A percentile compares a stretch with the other conserved stretches of the same genome.
Evolutionary conservation across 164 flowering plant genomes (phyloP).

Genomic region (Stephania cephalantha): DNA sequence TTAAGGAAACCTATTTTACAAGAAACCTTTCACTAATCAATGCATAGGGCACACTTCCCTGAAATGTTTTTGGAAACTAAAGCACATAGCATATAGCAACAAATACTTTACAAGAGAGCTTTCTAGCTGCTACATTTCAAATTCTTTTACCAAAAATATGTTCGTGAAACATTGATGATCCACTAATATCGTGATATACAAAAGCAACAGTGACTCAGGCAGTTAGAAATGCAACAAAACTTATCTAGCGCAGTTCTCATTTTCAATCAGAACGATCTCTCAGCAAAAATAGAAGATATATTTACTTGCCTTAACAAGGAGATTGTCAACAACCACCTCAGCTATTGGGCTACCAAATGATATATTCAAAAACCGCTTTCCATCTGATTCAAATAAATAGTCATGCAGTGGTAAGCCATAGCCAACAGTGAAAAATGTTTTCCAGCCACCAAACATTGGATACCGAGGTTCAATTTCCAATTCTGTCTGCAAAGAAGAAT

Average conservation of each 20-base stretch:
- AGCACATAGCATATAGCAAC: no score
- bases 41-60: neutral
- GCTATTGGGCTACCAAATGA: slow-evolving; percentile 69
- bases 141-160: neutral
- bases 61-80: no score
- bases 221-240: neutral
- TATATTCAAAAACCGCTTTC: slow-evolving; percentile 70
- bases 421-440: slow-evolving; percentile 85
- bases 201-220: neutral
- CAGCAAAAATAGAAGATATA: neutral
- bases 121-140: neutral
- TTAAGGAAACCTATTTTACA: neutral
- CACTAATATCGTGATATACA: neutral
- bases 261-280: neutral
- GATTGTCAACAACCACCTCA: slow-evolving; percentile 66
- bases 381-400: slow-evolving; percentile 66
- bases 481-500: slow-evolving; percentile 58
- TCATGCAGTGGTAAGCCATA: slow-evolving; percentile 88
- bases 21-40: neutral
- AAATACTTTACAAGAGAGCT: neutral
- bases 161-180: neutral
- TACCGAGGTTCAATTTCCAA: slow-evolving; percentile 84
- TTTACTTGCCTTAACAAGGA: slow-evolving; percentile 63
- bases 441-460: slow-evolving; percentile 99
- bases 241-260: neutral